Evolutionary conservation across 1,139 yeast genomes (phyloP).

Genomic region (Protomyces inundatus): DNA sequence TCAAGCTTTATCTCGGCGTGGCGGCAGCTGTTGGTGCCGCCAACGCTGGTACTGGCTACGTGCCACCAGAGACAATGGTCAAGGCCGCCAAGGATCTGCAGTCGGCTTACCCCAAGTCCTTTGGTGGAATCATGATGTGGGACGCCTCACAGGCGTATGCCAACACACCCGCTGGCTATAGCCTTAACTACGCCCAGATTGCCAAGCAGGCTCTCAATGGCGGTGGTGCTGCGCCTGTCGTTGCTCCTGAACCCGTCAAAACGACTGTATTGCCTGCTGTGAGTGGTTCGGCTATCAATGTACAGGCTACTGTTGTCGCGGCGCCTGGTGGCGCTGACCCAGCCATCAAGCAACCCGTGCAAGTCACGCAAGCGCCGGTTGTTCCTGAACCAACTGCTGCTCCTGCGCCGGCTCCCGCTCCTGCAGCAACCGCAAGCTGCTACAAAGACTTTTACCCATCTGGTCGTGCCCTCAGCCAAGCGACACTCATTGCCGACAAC

Average conservation of each 20-base stretch:
- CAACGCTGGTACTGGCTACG: conserved; percentile 53
- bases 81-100: conserved; percentile 38
- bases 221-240: conserved; percentile 23
- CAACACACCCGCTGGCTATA: conserved; percentile 44
- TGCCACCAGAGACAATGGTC: conserved; percentile 44
- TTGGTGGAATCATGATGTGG: conserved; percentile 89
- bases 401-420: conserved; percentile 11
- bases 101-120: conserved; percentile 37
- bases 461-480: conserved; percentile 7
- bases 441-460: conserved; percentile 12
- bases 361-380: background rate
- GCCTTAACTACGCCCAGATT: conserved; percentile 45
- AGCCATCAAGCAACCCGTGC: background rate
- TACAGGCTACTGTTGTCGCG: background rate
- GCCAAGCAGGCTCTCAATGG: conserved; percentile 43
- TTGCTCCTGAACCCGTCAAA: background rate
- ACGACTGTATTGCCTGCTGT: background rate
- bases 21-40: conserved; percentile 70
- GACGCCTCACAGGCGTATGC: conserved; percentile 77
- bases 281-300: background rate
- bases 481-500: conserved; percentile 1
- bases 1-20: conserved; percentile 62
- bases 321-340: background rate
- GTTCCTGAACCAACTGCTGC: background rate
- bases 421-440: conserved; percentile 21